A percentile compares a stretch with the other conserved stretches of the same genome.
phyloP scores from a whole-genome alignment of 352 stramenopile genomes.

The Paralagenidium karlingii region DNA sequence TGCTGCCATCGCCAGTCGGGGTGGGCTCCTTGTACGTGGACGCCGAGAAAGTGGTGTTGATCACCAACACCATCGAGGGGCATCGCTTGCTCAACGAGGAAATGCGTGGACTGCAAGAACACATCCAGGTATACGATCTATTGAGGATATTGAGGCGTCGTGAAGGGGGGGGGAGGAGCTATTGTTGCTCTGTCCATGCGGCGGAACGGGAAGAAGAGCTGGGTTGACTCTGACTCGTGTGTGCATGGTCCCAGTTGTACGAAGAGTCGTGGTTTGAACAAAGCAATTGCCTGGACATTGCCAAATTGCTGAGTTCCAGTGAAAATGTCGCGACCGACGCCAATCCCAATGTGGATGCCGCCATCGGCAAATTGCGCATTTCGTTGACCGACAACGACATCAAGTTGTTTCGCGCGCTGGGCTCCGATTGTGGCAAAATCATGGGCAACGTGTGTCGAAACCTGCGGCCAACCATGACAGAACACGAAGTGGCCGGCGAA shows the following conservation, averaged over 20 bases:
- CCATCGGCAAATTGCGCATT: slow-evolving; percentile 18
- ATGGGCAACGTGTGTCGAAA: slow-evolving; percentile 30
- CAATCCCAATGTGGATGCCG: slow-evolving; percentile 12
- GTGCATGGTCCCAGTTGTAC: slow-evolving; percentile 8
- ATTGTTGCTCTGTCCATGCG: too few species aligned
- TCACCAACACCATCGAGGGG: slow-evolving; percentile 68
- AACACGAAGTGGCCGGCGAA: slow-evolving; percentile 38
- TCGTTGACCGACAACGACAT: slow-evolving; percentile 44
- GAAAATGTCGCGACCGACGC: slow-evolving; percentile 23
- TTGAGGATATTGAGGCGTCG: too few species aligned
- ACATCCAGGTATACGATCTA: slow-evolving; percentile 13
- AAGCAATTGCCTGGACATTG: slow-evolving; percentile 12
- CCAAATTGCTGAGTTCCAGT: slow-evolving; percentile 21
- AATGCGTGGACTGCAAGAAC: slow-evolving; percentile 28
- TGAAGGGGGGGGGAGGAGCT: too few species aligned
- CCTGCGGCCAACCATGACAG: slow-evolving; percentile 25
- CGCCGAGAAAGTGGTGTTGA: slow-evolving; percentile 21
- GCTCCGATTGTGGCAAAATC: slow-evolving; percentile 47
- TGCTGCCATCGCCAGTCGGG: slow-evolving; percentile 13
- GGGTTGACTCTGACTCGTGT: background rate
- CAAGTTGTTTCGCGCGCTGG: slow-evolving; percentile 32
- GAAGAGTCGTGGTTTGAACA: slow-evolving; percentile 45
- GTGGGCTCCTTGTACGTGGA: slow-evolving; percentile 54
- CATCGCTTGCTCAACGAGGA: slow-evolving; percentile 59
- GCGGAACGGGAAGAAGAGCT: too few species aligned